Base-by-base conservation (phyloP, 768 basidiomycete genomes). In the Amanita exitialis region DNA sequence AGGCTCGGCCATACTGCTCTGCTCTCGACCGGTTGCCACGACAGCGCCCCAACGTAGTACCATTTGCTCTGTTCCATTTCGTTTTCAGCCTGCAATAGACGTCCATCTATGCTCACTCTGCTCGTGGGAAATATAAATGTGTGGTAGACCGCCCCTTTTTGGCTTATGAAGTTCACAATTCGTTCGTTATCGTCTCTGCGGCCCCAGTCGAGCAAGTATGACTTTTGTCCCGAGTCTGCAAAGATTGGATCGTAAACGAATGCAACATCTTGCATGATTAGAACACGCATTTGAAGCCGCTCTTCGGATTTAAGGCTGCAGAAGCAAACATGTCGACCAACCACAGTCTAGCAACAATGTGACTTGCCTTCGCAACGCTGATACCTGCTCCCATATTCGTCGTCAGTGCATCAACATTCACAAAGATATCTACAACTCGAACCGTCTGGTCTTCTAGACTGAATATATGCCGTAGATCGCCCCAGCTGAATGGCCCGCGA, bases 231-330 rank as follows among this genome's bases (percentile, higher is more conserved):
- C 1, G 65, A 70, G 46, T 83, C 81, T 36, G 81, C 66, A 21
- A 78, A 66, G 28, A 82, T 64, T 0, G 82, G 82, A 52, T 79
- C 75, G 44, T 77, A 72, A 7, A 82, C 36, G 53, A 82, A 83
- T 0, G 73, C 77, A 55, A 74, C 59, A 7, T 69, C 54, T 2
- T 48, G 49, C 6, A 64, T 53, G 9, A 72, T 69, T 45, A 71
- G 67, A 12, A 80, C 47, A 4, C 73, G 69, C 53, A 78, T 64
- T 53, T 71, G 64, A n/a, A 74, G 61, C 16, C 72, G 69, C 15
- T 62, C 55, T 54, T 64, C 63, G n/a, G 60, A 60, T 32, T 61
- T 56, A 46, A 71, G 66, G 47, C 72, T 75, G 21, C 15, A 18
- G 12, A 13, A 23, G 1, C 15, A n/a, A 10, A 38, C 23, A 10